Conservation (phyloP, 2,329 filamentous ascomycete genomes). For the Cercospora nicotianae region DNA sequence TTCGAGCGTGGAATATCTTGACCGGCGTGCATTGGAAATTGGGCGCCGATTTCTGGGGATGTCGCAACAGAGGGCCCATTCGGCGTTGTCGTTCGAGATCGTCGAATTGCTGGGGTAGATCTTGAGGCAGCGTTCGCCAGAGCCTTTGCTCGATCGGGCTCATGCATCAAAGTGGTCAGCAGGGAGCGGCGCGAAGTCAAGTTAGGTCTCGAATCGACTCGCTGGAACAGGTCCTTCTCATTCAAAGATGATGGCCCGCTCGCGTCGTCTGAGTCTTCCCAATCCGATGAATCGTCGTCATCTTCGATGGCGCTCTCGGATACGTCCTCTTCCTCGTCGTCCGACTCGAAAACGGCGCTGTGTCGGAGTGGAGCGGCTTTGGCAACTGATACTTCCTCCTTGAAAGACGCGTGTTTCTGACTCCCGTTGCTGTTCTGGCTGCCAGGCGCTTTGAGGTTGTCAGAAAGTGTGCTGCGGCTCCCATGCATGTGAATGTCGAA, state of each 20-base stretch:
- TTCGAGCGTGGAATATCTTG: conserved; percentile 61
- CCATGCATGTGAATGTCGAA: conserved; percentile 60
- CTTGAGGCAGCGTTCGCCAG: conserved; percentile 66
- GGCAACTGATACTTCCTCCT: conserved; percentile 69
- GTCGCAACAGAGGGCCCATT: conserved; percentile 66
- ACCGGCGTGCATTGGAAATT: conserved; percentile 17
- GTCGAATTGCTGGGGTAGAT: conserved; percentile 56
- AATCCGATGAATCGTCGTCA: conserved; percentile 49
- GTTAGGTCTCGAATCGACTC: conserved; percentile 84
- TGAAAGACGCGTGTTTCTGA: conserved; percentile 82
- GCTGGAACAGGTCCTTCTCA: conserved; percentile 78
- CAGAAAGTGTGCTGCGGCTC: conserved; percentile 54
- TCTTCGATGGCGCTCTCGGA: conserved; percentile 79
- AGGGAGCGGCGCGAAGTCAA: conserved; percentile 83
- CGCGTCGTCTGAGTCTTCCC: conserved; percentile 65
- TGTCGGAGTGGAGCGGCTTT: conserved; percentile 56
- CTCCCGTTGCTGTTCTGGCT: conserved; percentile 41
- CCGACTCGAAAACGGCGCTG: conserved; percentile 60
- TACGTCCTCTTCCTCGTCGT: conserved; percentile 60
- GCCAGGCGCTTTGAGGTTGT: conserved; percentile 50
- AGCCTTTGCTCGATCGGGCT: conserved; percentile 69
- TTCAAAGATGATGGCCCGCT: conserved; percentile 75
- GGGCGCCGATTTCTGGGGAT: conserved; percentile 51
- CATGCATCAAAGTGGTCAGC: conserved; percentile 83
- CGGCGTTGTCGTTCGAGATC: conserved; percentile 66